Conservation (phyloP, 305 asterid species). For the Nicotiana rustica region DNA sequence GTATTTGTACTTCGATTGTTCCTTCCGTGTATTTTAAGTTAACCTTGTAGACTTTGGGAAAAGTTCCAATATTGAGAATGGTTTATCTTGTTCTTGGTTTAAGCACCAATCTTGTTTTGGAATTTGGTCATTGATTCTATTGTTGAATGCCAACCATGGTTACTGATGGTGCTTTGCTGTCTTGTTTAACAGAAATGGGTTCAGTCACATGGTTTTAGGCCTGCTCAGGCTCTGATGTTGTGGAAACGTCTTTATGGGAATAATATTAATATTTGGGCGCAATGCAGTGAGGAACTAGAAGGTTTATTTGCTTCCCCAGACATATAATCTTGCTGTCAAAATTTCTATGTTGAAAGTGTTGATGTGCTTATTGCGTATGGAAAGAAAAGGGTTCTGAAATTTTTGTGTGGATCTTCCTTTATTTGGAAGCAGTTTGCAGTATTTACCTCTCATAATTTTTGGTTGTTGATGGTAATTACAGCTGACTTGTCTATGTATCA, state of each 20-base stretch:
- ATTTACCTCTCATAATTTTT: neutral
- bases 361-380: neutral
- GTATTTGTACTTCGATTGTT: neutral
- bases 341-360: slow-evolving; percentile 1
- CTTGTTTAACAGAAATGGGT: slow-evolving; percentile 79
- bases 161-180: slow-evolving; percentile 31
- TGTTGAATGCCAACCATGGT: slow-evolving; percentile 32
- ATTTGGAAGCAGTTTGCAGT: neutral
- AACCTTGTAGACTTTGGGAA: neutral
- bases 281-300: slow-evolving; percentile 68
- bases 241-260: slow-evolving; percentile 90
- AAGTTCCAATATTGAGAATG: slow-evolving; percentile 26
- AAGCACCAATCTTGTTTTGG: neutral
- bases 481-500: neutral
- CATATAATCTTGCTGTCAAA: neutral
- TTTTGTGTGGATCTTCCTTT: neutral
- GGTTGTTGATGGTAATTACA: neutral
- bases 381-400: slow-evolving; percentile 5
- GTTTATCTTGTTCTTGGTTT: neutral
- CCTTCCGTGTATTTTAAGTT: neutral
- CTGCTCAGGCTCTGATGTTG: slow-evolving; percentile 92
- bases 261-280: slow-evolving; percentile 79
- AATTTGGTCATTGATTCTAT: neutral
- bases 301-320: slow-evolving; percentile 46
- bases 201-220: slow-evolving; percentile 79